A percentile compares a stretch with the other conserved stretches of the same genome.
Conservation (phyloP, 257 asterid species). For the Solanum chiquidenum region DNA sequence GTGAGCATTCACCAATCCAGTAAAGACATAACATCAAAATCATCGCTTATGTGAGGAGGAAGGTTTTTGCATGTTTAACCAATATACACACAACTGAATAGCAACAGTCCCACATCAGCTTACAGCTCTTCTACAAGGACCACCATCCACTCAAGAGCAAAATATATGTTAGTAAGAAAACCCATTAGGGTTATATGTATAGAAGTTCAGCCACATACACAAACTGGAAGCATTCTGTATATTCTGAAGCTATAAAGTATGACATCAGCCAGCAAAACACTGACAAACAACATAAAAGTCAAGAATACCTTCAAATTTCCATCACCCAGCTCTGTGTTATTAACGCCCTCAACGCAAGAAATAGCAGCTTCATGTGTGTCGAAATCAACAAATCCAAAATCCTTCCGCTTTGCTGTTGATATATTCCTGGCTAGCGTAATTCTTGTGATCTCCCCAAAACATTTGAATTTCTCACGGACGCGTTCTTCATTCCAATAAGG, state of each 20-base stretch:
- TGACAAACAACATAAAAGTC: background rate
- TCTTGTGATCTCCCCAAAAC: conserved; percentile 39
- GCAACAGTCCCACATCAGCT: background rate
- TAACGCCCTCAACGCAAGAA: conserved; percentile 41
- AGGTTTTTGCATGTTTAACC: background rate
- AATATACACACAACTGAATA: background rate
- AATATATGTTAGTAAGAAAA: background rate
- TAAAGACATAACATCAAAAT: background rate
- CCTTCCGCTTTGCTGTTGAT: conserved; percentile 57
- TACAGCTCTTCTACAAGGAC: background rate
- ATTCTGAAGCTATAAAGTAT: background rate
- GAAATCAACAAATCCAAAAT: conserved; percentile 57
- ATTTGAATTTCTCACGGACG: conserved; percentile 31
- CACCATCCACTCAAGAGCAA: background rate
- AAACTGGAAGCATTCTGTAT: background rate
- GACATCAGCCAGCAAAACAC: background rate
- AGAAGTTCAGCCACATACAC: background rate
- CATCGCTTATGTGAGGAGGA: background rate
- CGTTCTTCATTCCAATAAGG: conserved; percentile 52
- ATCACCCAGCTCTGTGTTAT: conserved; percentile 36
- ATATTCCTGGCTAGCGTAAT: conserved; percentile 43
- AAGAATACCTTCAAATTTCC: conserved; percentile 40
- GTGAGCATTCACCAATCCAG: background rate
- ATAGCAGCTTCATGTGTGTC: conserved; percentile 49
- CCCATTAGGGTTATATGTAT: background rate